A percentile compares a stretch with the other conserved stretches of the same genome.
These are phyloP conservation scores for Serendipita sp. DNA, from an alignment of 768 basidiomycete genomes.

Conservation along the genomic window DNA sequence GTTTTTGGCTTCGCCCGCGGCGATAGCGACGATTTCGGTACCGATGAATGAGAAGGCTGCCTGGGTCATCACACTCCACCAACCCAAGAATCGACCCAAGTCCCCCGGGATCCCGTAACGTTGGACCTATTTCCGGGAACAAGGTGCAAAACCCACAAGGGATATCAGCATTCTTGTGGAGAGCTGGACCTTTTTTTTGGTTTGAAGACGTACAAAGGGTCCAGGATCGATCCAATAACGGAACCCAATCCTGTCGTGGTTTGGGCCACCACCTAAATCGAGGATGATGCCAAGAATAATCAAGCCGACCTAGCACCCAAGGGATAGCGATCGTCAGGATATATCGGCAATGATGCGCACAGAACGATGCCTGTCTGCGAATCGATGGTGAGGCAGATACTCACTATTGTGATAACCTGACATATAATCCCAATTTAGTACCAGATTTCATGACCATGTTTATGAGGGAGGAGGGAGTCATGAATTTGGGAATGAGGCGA, in stretches of 20 bases:
- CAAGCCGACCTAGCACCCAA: slow-evolving; percentile 42
- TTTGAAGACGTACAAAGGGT: slow-evolving; percentile 60
- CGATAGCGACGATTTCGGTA: slow-evolving; percentile 78
- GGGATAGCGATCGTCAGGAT: slow-evolving; percentile 32
- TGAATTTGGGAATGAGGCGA: not conserved
- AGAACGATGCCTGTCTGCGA: not conserved
- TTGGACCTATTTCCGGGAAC: not conserved
- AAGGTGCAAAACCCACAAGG: too few species aligned
- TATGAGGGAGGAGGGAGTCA: not conserved
- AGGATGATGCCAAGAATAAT: slow-evolving; percentile 51
- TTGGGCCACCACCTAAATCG: slow-evolving; percentile 79
- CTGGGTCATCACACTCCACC: slow-evolving; percentile 49
- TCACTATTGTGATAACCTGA: slow-evolving; percentile 13
- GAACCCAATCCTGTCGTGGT: slow-evolving; percentile 64
- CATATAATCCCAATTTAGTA: not conserved
- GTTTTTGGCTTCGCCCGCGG: slow-evolving; percentile 84
- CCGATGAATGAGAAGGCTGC: slow-evolving; percentile 91
- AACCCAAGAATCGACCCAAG: slow-evolving; percentile 63
- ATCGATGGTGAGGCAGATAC: slow-evolving; percentile 32
- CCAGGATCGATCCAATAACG: slow-evolving; percentile 83
- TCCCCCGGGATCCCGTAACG: slow-evolving; percentile 28
- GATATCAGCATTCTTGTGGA: too few species aligned
- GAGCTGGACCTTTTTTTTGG: too few species aligned
- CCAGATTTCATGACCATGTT: not conserved
- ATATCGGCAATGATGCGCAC: not conserved